Evolutionary conservation across 164 flowering plant genomes (phyloP).

Genomic region (Protea cynaroides): DNA sequence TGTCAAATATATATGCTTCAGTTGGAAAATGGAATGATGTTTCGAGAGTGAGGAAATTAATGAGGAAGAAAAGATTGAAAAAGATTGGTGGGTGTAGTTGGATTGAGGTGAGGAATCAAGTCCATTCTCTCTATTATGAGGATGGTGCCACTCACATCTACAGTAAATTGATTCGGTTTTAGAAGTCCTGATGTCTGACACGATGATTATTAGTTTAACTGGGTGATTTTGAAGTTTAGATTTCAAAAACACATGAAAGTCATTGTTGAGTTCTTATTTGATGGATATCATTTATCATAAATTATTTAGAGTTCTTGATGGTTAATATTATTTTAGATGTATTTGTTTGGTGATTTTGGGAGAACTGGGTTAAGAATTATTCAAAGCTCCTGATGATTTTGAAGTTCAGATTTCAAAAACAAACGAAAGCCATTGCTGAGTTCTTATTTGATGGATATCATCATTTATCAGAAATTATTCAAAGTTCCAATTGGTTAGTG

Average conservation of each 20-base stretch:
- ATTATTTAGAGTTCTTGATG: no score
- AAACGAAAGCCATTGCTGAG: no score
- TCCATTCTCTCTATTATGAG: constrained; percentile 45
- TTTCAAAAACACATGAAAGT: background rate
- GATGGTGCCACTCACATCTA: constrained; percentile 29
- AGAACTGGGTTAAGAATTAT: no score
- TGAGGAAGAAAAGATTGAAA: constrained; percentile 49
- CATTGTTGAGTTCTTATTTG: background rate
- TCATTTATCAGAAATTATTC: no score
- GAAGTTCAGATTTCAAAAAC: no score
- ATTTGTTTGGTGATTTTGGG: no score
- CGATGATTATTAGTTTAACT: background rate
- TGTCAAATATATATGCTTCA: constrained; percentile 62
- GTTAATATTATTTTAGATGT: no score
- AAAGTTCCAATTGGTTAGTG: no score
- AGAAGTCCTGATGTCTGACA: constrained; percentile 22
- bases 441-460: no score
- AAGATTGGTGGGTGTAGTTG: constrained; percentile 55
- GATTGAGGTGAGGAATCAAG: constrained; percentile 42
- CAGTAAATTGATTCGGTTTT: constrained; percentile 32
- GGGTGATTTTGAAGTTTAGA: constrained; percentile 1
- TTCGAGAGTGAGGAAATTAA: constrained; percentile 30
- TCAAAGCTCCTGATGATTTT: no score
- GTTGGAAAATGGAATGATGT: constrained; percentile 60
- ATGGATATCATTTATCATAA: no score